phyloP scores from a whole-genome alignment of 495 filamentous ascomycete species.

The Tetracladium marchalianum region DNA sequence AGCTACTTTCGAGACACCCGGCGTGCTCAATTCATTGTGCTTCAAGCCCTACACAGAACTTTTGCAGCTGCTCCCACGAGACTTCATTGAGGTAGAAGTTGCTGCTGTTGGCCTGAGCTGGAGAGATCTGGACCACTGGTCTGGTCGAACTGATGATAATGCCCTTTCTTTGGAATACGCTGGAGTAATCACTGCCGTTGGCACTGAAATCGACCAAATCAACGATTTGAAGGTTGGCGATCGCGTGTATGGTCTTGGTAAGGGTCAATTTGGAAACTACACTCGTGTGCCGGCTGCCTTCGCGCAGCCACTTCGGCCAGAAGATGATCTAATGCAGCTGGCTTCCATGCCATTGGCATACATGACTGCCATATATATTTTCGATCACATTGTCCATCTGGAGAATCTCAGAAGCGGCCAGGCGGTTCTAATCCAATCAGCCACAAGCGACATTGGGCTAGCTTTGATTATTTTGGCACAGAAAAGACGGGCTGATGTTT shows the following conservation, averaged over 20 bases:
- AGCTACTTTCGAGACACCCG: background rate
- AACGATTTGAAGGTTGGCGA: conserved; percentile 21
- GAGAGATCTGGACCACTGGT: conserved; percentile 13
- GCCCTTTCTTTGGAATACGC: conserved; percentile 7
- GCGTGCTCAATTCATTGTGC: background rate
- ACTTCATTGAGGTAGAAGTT: too few species aligned
- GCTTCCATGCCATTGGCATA: too few species aligned
- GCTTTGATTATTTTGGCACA: conserved; percentile 70
- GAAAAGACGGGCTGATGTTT: conserved; percentile 54
- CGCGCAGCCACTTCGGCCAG: too few species aligned
- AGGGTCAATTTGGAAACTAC: conserved; percentile 29
- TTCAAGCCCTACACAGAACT: background rate
- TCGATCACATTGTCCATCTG: too few species aligned
- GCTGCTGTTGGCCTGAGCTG: too few species aligned
- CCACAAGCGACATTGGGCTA: conserved; percentile 76
- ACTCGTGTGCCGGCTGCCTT: too few species aligned
- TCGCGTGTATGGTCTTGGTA: conserved; percentile 27
- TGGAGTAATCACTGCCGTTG: conserved; percentile 8
- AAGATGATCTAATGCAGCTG: too few species aligned
- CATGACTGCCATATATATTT: too few species aligned
- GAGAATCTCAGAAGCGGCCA: too few species aligned
- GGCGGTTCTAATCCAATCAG: conserved; percentile 82
- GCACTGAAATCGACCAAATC: too few species aligned
- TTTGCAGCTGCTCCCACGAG: too few species aligned
- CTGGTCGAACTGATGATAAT: conserved; percentile 5